Conservation (phyloP, 805 yeast genomes). For the Komagataella populi region DNA sequence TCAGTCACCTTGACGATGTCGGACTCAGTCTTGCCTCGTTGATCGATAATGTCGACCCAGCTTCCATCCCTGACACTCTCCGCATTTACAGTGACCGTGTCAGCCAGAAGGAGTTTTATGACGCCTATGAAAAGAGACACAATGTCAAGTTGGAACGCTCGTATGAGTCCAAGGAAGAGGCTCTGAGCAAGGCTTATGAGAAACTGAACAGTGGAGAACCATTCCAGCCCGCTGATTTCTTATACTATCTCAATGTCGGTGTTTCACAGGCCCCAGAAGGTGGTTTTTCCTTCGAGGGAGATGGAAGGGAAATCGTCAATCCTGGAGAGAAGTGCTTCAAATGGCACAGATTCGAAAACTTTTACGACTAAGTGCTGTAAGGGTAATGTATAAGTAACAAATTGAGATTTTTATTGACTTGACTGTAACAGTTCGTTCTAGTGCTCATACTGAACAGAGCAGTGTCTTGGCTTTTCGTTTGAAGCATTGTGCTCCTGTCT, state of each 20-base stretch:
- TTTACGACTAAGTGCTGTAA: neutral
- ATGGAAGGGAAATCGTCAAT: slow-evolving; percentile 29
- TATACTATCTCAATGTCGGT: slow-evolving; percentile 21
- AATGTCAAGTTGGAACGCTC: slow-evolving; percentile 19
- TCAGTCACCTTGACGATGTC: slow-evolving; percentile 25
- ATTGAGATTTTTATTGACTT: neutral
- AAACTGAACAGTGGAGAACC: slow-evolving; percentile 13
- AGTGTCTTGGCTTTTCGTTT: neutral
- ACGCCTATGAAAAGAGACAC: slow-evolving; percentile 25
- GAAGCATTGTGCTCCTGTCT: neutral
- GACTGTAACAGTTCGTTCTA: neutral
- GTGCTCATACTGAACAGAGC: neutral
- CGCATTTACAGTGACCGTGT: slow-evolving; percentile 28
- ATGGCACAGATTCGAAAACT: slow-evolving; percentile 20
- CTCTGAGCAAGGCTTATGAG: slow-evolving; percentile 17
- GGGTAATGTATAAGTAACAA: neutral
- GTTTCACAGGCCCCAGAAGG: slow-evolving; percentile 25
- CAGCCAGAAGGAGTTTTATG: slow-evolving; percentile 23
- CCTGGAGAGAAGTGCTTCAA: slow-evolving; percentile 29
- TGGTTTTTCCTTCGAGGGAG: slow-evolving; percentile 19
- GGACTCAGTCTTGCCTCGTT: slow-evolving; percentile 28
- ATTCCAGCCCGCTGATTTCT: slow-evolving; percentile 19
- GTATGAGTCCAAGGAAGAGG: slow-evolving; percentile 18
- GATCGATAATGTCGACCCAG: slow-evolving; percentile 19
- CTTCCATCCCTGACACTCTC: slow-evolving; percentile 27